These are phyloP conservation scores for Antrodiella citrinella DNA, from an alignment of 768 basidiomycete species.

Conservation along the genomic window DNA sequence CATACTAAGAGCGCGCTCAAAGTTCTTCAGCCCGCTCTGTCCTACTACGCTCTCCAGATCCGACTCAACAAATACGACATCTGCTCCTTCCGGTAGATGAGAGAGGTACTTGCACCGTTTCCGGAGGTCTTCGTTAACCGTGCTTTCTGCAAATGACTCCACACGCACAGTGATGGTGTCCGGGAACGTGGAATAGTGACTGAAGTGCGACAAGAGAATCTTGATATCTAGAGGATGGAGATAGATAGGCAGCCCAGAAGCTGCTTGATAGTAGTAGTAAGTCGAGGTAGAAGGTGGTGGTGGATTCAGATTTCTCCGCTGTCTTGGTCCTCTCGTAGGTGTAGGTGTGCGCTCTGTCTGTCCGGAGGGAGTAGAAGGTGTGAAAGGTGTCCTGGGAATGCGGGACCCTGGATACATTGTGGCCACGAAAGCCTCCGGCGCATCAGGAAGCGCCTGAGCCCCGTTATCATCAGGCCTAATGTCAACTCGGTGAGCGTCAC, in stretches of 20 bases:
- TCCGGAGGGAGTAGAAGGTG: slow-evolving; percentile 3
- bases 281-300: slow-evolving; percentile 82
- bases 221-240: slow-evolving; percentile 94
- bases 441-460: slow-evolving; percentile 24
- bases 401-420: slow-evolving; percentile 22
- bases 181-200: slow-evolving; percentile 76
- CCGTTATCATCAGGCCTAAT: slow-evolving; percentile 11
- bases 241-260: slow-evolving; percentile 85
- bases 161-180: slow-evolving; percentile 75
- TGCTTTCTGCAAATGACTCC: slow-evolving; percentile 64
- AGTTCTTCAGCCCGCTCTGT: slow-evolving; percentile 64
- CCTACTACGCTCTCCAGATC: slow-evolving; percentile 77
- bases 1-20: slow-evolving; percentile 74
- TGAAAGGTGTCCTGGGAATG: not conserved
- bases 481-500: slow-evolving; percentile 20
- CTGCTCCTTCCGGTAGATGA: slow-evolving; percentile 85
- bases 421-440: slow-evolving; percentile 53
- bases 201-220: slow-evolving; percentile 81
- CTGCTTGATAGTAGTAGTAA: slow-evolving; percentile 94
- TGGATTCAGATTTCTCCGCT: slow-evolving; percentile 75
- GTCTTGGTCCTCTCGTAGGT: slow-evolving; percentile 39
- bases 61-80: slow-evolving; percentile 90
- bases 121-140: slow-evolving; percentile 88
- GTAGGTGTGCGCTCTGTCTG: slow-evolving; percentile 15
- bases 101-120: slow-evolving; percentile 94